Evolutionary conservation across 176 grass and related monocot genomes (phyloP), one percentile per base, ranked within the genome.

Genomic region (Hordeum vulgare): DNA sequence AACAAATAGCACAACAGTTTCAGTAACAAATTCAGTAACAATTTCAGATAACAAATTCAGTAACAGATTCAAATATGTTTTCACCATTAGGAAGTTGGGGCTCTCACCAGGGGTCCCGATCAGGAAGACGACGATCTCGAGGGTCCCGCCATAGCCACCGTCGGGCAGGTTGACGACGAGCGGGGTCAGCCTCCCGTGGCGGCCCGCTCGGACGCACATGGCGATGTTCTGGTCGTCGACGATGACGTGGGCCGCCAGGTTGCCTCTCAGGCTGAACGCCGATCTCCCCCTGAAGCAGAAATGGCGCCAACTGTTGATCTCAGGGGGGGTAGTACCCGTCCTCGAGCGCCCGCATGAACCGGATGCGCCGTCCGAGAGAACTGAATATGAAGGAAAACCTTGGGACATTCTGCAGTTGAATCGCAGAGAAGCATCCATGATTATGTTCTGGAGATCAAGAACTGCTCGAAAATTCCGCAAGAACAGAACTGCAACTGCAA

Each of bases 91-190:
- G 34, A 35, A 35, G 34, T 35, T 35, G 34, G 34, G 34, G 47
- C 47, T 51, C 45, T 49, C 9, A 59, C 57, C 51, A 20, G 2
- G 18, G 18, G 51, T 56, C 18, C 7, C 51, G 51, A 17, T 0
- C 7, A 56, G 51, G 51, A 56, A 56, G 51, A 56, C 51, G 66
- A 79, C n/a, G 29, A 85, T 20, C 10, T 23, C 53, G 51, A 85
- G 69, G 17, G 26, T 4, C 21, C 4, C 20, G 10, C 4, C 9
- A 21, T 21, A 56, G 51, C 51, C 18, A 47, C 27, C 45, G 35
- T 14, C 11, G 69, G 63, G 83, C 54, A 85, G 65, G 65, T 85
- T 53, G n/a, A 18, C 62, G 66, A 45, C 29, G 56, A 86, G 76
- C 62, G 84, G 84, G 31, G 56, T 86, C 3, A 73, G 41, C 66